phyloP scores from a whole-genome alignment of 345 rosid species.

The Syzygium grande region DNA sequence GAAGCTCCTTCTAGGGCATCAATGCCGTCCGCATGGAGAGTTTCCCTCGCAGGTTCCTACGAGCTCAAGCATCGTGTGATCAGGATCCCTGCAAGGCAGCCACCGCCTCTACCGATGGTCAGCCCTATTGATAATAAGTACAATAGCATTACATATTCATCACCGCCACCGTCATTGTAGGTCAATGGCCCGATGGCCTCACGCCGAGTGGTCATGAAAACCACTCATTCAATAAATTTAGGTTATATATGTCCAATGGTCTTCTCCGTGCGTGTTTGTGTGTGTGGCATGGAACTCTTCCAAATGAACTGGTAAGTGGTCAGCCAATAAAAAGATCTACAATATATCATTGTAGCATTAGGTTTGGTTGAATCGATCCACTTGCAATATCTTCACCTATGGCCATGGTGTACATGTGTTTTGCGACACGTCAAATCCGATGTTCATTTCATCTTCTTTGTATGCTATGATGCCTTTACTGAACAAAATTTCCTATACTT shows the following conservation, averaged over 20 bases:
- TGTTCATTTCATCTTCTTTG: neutral
- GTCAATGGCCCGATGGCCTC: neutral
- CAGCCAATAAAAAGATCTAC: neutral
- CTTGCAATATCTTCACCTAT: neutral
- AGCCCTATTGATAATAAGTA: neutral
- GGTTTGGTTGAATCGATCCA: neutral
- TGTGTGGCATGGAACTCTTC: neutral
- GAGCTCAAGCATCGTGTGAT: neutral
- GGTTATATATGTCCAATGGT: too few relatives aligned
- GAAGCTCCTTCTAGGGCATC: neutral
- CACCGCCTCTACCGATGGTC: neutral
- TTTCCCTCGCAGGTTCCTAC: neutral
- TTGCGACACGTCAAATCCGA: neutral
- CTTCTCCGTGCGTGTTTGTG: neutral
- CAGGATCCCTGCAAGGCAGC: neutral
- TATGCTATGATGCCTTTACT: too few relatives aligned
- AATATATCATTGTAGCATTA: neutral
- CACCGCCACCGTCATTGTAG: neutral
- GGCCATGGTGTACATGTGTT: too few relatives aligned
- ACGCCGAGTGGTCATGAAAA: neutral
- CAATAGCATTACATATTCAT: neutral
- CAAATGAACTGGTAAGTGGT: neutral
- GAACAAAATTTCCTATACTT: neutral
- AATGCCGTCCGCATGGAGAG: neutral
- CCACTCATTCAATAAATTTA: neutral